Conservation (phyloP, 2,329 filamentous ascomycete species). For the Exophiala lecanii-corni region DNA sequence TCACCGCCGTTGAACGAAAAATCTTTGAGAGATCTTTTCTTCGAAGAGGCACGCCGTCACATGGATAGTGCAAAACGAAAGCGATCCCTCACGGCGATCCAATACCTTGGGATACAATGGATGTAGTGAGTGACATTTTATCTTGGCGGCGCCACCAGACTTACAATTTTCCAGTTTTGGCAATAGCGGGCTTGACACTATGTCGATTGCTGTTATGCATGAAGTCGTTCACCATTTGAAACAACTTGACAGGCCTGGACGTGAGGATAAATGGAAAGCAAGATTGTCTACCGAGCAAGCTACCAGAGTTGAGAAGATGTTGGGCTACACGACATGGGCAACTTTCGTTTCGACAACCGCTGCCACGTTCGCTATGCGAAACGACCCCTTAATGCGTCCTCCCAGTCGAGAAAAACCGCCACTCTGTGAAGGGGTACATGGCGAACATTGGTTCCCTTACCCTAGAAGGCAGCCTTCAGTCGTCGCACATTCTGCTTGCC, state of each 20-base stretch:
- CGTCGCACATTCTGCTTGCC: constrained; percentile 1
- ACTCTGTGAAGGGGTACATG: constrained; percentile 1
- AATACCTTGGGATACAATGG: constrained; percentile 6
- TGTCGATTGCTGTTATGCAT: constrained; percentile 6
- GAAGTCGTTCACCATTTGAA: constrained; percentile 2
- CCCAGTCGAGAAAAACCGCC: not conserved
- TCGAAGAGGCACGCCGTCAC: constrained; percentile 5
- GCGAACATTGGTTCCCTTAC: constrained; percentile 5
- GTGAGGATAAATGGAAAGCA: not conserved
- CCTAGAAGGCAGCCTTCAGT: not conserved
- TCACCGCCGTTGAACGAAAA: constrained; percentile 1
- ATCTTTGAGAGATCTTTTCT: constrained; percentile 5
- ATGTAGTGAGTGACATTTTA: constrained; percentile 5
- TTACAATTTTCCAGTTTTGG: constrained; percentile 1
- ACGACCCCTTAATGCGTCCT: constrained; percentile 1
- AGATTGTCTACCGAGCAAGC: constrained; percentile 1
- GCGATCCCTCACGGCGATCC: constrained; percentile 16
- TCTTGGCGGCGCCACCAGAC: not conserved
- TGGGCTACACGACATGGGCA: constrained; percentile 9
- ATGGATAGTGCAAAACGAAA: constrained; percentile 1
- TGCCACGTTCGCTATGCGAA: constrained; percentile 6
- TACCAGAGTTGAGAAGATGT: constrained; percentile 1
- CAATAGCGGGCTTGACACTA: constrained; percentile 1
- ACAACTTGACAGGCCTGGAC: constrained; percentile 5
- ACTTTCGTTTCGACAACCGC: constrained; percentile 7